A percentile compares a stretch with the other conserved stretches of the same genome.
These are phyloP conservation scores for Tuber microsphaerosporum DNA, from an alignment of 495 filamentous ascomycete genomes.

Conservation along the genomic window DNA sequence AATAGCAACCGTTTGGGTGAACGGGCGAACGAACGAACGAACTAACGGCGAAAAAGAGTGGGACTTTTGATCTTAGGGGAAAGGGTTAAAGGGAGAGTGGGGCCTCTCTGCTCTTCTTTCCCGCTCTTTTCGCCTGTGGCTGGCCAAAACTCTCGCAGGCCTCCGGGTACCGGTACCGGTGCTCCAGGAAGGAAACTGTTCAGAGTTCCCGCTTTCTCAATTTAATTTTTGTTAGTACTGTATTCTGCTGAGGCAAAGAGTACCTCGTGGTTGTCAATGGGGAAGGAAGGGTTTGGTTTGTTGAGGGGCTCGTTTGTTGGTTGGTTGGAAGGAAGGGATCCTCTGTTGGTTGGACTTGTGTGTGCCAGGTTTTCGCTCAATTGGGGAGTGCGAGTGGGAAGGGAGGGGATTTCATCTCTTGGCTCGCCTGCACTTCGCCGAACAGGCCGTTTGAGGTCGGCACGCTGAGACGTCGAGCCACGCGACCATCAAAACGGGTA, in stretches of 20 bases:
- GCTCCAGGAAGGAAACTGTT: not conserved
- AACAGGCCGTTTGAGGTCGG: slow-evolving; percentile 30
- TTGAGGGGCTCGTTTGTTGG: slow-evolving; percentile 13
- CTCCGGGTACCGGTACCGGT: not conserved
- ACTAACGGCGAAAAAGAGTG: not conserved
- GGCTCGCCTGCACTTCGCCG: slow-evolving; percentile 21
- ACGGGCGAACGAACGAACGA: not conserved
- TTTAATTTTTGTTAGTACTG: slow-evolving; percentile 12
- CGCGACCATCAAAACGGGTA: slow-evolving; percentile 29
- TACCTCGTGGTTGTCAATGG: not conserved
- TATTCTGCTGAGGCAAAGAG: slow-evolving; percentile 19
- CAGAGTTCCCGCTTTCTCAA: not conserved
- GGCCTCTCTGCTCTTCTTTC: not conserved
- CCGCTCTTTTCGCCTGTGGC: not conserved
- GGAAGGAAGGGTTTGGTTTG: slow-evolving; percentile 17
- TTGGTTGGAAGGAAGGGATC: slow-evolving; percentile 21
- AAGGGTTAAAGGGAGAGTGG: not conserved
- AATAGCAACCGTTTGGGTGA: no score
- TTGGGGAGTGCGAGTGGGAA: slow-evolving; percentile 22
- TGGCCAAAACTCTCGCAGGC: not conserved
- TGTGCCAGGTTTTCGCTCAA: slow-evolving; percentile 14
- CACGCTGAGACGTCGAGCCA: slow-evolving; percentile 30
- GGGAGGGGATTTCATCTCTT: slow-evolving; percentile 20
- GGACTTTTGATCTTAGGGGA: not conserved
- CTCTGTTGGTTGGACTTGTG: slow-evolving; percentile 27